Evolutionary conservation across 2,329 filamentous ascomycete species (phyloP).

Genomic region (Dothideomycetidae sp.): DNA sequence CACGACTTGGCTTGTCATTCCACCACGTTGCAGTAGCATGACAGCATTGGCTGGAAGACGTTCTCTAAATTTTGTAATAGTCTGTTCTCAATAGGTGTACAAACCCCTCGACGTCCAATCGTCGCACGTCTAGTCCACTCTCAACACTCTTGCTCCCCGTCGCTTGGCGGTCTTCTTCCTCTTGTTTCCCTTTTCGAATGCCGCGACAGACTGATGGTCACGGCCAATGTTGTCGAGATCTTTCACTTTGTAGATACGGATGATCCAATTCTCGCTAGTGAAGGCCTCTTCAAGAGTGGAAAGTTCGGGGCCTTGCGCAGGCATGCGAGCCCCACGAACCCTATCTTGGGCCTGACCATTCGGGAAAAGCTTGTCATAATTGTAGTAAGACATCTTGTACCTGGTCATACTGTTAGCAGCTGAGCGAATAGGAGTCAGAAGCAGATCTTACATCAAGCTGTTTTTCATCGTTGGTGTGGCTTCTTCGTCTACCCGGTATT

Average conservation of each 20-base stretch:
- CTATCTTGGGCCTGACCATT: slow-evolving; percentile 80
- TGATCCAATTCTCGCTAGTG: slow-evolving; percentile 99
- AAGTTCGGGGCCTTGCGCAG: slow-evolving; percentile 71
- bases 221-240: slow-evolving; percentile 91
- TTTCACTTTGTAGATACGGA: slow-evolving; percentile 99
- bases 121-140: slow-evolving; percentile 47
- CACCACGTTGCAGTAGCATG: too few relatives aligned
- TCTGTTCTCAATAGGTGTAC: slow-evolving; percentile 8
- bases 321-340: slow-evolving; percentile 67
- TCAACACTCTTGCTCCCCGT: slow-evolving; percentile 54
- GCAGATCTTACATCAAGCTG: slow-evolving; percentile 74
- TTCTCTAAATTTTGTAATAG: slow-evolving; percentile 3
- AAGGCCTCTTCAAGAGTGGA: slow-evolving; percentile 92
- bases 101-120: slow-evolving; percentile 5
- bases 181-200: slow-evolving; percentile 68
- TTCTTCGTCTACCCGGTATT: slow-evolving; percentile 87
- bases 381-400: slow-evolving; percentile 99
- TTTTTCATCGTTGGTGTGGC: slow-evolving; percentile 97
- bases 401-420: slow-evolving; percentile 34
- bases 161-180: slow-evolving; percentile 66
- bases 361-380: slow-evolving; percentile 85
- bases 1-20: too few relatives aligned
- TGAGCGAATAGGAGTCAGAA: not conserved
- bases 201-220: slow-evolving; percentile 56
- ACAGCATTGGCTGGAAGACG: too few relatives aligned